A percentile compares a stretch with the other conserved stretches of the same genome.
phyloP scores from a whole-genome alignment of 768 basidiomycete genomes.

The Leccinellum luteum region DNA sequence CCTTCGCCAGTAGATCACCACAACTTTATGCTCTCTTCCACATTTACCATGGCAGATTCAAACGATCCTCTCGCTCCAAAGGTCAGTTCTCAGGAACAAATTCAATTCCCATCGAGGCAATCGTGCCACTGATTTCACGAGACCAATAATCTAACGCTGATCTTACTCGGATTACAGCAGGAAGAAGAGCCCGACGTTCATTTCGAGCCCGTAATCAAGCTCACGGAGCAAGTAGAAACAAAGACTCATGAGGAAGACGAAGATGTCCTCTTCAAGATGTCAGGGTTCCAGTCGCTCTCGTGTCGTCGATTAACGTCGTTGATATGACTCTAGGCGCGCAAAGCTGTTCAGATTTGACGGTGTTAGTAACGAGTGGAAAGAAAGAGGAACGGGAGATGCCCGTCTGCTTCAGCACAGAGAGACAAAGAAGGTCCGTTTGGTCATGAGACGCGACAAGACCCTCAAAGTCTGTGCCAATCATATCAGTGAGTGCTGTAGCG shows the following conservation, averaged over 20 bases:
- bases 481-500: constrained; percentile 55
- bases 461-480: constrained; percentile 99
- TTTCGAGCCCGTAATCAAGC: constrained; percentile 95
- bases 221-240: constrained; percentile 92
- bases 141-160: constrained; percentile 22
- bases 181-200: constrained; percentile 85
- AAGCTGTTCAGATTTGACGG: constrained; percentile 96
- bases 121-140: constrained; percentile 29
- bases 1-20: constrained; percentile 9
- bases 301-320: constrained; percentile 6
- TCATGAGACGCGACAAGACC: constrained; percentile 99
- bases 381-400: constrained; percentile 95
- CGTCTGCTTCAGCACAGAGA: constrained; percentile 88
- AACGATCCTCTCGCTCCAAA: constrained; percentile 69
- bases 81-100: constrained; percentile 41
- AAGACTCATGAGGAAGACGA: constrained; percentile 97
- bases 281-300: constrained; percentile 24
- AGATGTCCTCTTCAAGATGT: constrained; percentile 94
- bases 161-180: constrained; percentile 30
- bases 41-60: constrained; percentile 51
- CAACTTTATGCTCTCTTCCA: constrained; percentile 7
- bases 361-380: constrained; percentile 88
- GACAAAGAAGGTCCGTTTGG: constrained; percentile 88
- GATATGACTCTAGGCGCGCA: constrained; percentile 67
- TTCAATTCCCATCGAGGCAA: constrained; percentile 21